Conservation (phyloP, 1,284 basidiomycete species). For the Testicularia cyperi region DNA sequence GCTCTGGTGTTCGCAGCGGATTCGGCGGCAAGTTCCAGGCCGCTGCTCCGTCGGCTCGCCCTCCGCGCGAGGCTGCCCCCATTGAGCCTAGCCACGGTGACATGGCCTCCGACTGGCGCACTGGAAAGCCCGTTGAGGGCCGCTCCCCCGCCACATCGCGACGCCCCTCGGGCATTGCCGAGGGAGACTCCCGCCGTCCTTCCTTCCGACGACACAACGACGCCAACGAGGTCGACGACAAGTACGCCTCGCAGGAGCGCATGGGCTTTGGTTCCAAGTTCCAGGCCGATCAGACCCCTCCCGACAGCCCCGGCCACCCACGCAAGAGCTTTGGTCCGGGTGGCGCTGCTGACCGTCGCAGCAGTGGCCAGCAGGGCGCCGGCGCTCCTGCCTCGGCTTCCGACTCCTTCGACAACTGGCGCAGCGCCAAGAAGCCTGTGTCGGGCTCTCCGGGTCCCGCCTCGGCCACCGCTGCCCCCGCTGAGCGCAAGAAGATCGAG, state of each 20-base stretch:
- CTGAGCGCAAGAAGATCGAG: constrained; percentile 57
- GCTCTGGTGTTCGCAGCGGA: constrained; percentile 50
- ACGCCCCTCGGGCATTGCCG: constrained; percentile 20
- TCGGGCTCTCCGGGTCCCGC: constrained; percentile 32
- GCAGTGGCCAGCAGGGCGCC: constrained; percentile 7
- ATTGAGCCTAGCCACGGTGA: constrained; percentile 52
- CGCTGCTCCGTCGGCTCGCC: constrained; percentile 18
- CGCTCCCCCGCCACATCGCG: constrained; percentile 30
- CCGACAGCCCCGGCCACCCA: constrained; percentile 38
- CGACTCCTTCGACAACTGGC: constrained; percentile 39
- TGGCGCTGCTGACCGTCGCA: constrained; percentile 29
- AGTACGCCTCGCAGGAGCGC: constrained; percentile 48
- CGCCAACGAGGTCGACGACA: constrained; percentile 49
- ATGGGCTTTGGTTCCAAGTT: constrained; percentile 57
- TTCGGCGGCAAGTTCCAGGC: constrained; percentile 53
- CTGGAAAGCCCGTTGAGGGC: constrained; percentile 53
- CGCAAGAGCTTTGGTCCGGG: constrained; percentile 49
- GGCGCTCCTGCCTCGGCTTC: constrained; percentile 5
- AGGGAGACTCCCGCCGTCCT: constrained; percentile 11
- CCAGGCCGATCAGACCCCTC: constrained; percentile 41
- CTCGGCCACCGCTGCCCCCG: constrained; percentile 29
- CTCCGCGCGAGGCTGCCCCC: constrained; percentile 31
- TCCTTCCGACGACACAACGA: constrained; percentile 34
- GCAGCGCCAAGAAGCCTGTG: constrained; percentile 25
- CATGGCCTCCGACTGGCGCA: constrained; percentile 54